These are phyloP conservation scores for Phytophthora cryptogea DNA, from an alignment of 352 stramenopile species.

Conservation along the genomic window DNA sequence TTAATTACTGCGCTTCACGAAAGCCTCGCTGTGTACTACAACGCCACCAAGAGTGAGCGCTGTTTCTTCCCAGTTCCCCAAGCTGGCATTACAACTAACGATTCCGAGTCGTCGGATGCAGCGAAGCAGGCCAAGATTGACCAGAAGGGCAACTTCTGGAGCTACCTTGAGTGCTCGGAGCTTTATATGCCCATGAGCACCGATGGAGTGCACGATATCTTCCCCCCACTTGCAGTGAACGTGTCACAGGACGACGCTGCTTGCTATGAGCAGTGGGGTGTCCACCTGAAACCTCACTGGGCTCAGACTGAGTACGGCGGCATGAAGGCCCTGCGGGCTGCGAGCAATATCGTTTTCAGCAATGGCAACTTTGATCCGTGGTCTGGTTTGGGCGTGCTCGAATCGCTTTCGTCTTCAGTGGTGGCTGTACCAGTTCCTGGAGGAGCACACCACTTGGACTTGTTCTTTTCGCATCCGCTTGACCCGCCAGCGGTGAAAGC, in stretches of 20 bases:
- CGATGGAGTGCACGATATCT: conserved; percentile 48
- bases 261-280: conserved; percentile 47
- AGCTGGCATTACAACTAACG: neutral
- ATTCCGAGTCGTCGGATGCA: conserved; percentile 14
- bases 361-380: conserved; percentile 72
- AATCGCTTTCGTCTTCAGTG: conserved; percentile 44
- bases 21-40: conserved; percentile 55
- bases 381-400: conserved; percentile 50
- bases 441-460: conserved; percentile 57
- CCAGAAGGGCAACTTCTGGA: conserved; percentile 45
- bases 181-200: conserved; percentile 53
- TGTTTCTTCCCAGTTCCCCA: conserved; percentile 37
- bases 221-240: conserved; percentile 27
- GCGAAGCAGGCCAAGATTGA: conserved; percentile 41
- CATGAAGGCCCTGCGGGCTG: conserved; percentile 43
- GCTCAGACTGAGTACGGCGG: conserved; percentile 55
- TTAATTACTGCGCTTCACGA: conserved; percentile 42
- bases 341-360: conserved; percentile 75
- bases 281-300: conserved; percentile 50
- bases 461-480: conserved; percentile 61
- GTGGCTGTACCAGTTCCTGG: conserved; percentile 42
- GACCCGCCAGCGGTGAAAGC: conserved; percentile 44
- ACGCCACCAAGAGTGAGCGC: conserved; percentile 36
- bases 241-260: conserved; percentile 32
- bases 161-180: conserved; percentile 57